A percentile compares a stretch with the other conserved stretches of the same genome.
Evolutionary conservation across 306 rosid species (phyloP).

Genomic region (Hippophae rhamnoides): DNA sequence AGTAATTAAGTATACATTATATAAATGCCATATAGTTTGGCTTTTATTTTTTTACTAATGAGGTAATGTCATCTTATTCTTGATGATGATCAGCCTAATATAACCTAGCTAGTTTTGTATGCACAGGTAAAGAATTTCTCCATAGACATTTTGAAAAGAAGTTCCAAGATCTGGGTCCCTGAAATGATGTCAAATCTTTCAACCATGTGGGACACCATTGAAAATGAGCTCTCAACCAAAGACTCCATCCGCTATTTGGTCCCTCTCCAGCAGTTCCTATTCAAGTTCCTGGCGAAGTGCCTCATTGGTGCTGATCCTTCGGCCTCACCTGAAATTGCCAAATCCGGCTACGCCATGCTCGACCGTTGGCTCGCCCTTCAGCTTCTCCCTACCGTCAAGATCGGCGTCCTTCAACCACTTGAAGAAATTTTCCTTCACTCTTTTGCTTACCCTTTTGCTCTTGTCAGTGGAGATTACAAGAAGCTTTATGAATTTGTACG

Average conservation of each 20-base stretch:
- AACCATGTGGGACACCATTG: slow-evolving; percentile 47
- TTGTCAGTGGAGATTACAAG: slow-evolving; percentile 58
- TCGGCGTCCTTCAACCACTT: slow-evolving; percentile 63
- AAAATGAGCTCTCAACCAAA: slow-evolving; percentile 33
- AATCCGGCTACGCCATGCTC: slow-evolving; percentile 46
- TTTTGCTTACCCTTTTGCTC: slow-evolving; percentile 57
- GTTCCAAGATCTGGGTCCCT: slow-evolving; percentile 60
- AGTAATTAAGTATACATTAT: too few species aligned
- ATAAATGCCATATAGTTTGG: too few species aligned
- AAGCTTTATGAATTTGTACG: slow-evolving; percentile 42
- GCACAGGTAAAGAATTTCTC: slow-evolving; percentile 51
- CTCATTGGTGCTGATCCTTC: slow-evolving; percentile 61
- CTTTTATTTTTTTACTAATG: too few species aligned
- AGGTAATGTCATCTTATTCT: too few species aligned
- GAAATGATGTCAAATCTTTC: slow-evolving; percentile 45
- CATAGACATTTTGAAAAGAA: slow-evolving; percentile 42
- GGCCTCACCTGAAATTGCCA: slow-evolving; percentile 37
- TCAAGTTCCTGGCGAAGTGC: slow-evolving; percentile 48
- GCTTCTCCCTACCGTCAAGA: slow-evolving; percentile 53
- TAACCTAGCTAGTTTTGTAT: not conserved
- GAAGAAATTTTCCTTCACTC: slow-evolving; percentile 89
- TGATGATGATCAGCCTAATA: too few species aligned
- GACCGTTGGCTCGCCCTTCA: slow-evolving; percentile 78
- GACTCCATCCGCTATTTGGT: slow-evolving; percentile 23
- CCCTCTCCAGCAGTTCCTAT: slow-evolving; percentile 48